Evolutionary conservation across 2,329 filamentous ascomycete genomes (phyloP), one percentile per base, ranked within the genome.

Genomic region (Colletotrichum chlorophyti): DNA sequence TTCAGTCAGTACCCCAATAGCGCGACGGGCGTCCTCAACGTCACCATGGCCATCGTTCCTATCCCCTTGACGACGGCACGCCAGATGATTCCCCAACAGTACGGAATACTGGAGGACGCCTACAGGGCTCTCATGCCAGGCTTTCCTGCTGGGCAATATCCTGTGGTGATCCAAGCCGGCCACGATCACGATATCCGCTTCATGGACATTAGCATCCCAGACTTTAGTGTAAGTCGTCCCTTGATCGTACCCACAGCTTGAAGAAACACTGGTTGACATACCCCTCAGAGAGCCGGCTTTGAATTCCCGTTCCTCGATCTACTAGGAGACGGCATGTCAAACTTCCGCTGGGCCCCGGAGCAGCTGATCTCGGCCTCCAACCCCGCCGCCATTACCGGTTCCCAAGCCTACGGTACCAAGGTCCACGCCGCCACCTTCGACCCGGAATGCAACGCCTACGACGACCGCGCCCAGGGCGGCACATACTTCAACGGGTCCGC

Each of bases 231-330:
- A 69, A 65, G 79, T 64, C 3, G 17, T 24, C 6, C 15, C 2
- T 35, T n/a, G 6, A 50, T 52, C 64, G 67, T 53, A 70, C 63
- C 3, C 14, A 9, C 24, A 19, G 7, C 4, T 10, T 12, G 8
- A 21, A 19, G 31, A 5, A 19, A 38, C 19, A 47, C 5, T 12
- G 6, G 3, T 26, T 2, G 11, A 15, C 2, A 24, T n/a, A n/a
- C n/a, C n/a, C n/a, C n/a, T n/a, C 50, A 84, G 82, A 79, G 78
- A 32, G 70, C 78, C 15, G 76, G 78, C 8, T 76, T 83, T 59
- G 78, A 81, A 62, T 85, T 84, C 55, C 83, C 83, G 1, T 86
- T 85, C 65, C 58, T 85, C 32, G 82, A 84, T 64, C 65, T 82
- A 6, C 70, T 83, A 3, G 72, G 74, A 46, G 80, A 84, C 66